Conservation (phyloP, 2,329 filamentous ascomycete genomes). For the Aureobasidium uvarum region DNA sequence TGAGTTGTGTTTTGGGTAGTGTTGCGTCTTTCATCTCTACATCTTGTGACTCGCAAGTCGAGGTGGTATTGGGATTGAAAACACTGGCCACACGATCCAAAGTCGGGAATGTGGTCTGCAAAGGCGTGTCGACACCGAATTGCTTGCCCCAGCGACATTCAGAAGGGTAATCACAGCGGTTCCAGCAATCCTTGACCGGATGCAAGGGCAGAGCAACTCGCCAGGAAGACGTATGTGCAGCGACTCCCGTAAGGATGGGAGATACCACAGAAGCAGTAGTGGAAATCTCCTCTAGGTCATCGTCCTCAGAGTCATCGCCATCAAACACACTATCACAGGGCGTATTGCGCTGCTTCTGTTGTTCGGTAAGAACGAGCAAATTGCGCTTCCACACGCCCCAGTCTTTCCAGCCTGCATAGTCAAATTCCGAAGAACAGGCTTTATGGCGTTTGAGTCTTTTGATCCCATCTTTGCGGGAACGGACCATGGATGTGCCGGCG, state of each 20-base stretch:
- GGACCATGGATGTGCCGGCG: constrained; percentile 45
- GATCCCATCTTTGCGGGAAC: constrained; percentile 36
- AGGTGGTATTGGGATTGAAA: not conserved
- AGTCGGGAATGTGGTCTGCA: constrained; percentile 19
- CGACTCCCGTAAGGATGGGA: not conserved
- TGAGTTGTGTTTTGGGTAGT: constrained; percentile 33
- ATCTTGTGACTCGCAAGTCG: not conserved
- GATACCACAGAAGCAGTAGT: not conserved
- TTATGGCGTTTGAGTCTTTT: constrained; percentile 38
- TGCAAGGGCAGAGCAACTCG: not conserved
- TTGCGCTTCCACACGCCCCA: constrained; percentile 47
- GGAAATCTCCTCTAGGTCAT: not conserved
- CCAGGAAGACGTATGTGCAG: not conserved
- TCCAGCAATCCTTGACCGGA: constrained; percentile 44
- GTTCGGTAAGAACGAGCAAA: constrained; percentile 33
- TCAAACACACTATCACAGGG: constrained; percentile 22
- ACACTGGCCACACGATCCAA: constrained; percentile 1
- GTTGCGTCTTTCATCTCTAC: constrained; percentile 3
- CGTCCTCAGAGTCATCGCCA: constrained; percentile 27
- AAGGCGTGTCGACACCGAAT: constrained; percentile 33
- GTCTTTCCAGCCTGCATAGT: constrained; percentile 53
- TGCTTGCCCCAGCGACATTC: constrained; percentile 47
- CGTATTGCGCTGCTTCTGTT: not conserved
- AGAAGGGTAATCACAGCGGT: constrained; percentile 47
- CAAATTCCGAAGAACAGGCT: constrained; percentile 53